phyloP scores from a whole-genome alignment of 768 basidiomycete genomes.

The Leccinum subtestaceum region DNA sequence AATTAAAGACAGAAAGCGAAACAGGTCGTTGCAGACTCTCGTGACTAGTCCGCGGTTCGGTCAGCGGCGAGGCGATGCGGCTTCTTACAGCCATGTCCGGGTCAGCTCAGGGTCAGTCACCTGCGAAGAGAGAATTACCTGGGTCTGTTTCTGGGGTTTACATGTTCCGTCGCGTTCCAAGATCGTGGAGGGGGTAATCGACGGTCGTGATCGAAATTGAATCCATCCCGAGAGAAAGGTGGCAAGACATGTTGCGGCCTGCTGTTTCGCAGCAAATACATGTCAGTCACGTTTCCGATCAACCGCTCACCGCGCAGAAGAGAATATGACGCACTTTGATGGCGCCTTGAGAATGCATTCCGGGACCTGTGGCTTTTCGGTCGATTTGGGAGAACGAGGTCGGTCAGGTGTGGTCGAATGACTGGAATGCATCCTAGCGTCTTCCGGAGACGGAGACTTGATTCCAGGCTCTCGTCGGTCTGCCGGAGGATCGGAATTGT shows the following conservation, averaged over 20 bases:
- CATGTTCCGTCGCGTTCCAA: constrained; percentile 26
- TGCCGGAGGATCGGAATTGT: constrained; percentile 10
- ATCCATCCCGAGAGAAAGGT: constrained; percentile 31
- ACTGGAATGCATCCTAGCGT: constrained; percentile 20
- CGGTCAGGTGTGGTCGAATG: constrained; percentile 16
- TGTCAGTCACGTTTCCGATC: constrained; percentile 24
- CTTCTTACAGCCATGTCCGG: constrained; percentile 18
- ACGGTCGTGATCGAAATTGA: constrained; percentile 34
- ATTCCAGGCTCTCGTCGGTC: constrained; percentile 13
- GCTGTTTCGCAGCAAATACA: constrained; percentile 27
- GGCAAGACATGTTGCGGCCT: constrained; percentile 35
- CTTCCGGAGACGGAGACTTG: constrained; percentile 24
- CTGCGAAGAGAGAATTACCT: constrained; percentile 20
- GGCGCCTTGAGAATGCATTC: constrained; percentile 23
- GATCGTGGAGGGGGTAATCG: constrained; percentile 33
- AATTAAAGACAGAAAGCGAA: constrained; percentile 41
- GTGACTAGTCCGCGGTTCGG: constrained; percentile 21
- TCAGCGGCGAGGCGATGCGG: constrained; percentile 19
- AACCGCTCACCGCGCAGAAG: constrained; percentile 14
- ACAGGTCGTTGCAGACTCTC: constrained; percentile 33
- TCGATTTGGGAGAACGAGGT: constrained; percentile 19
- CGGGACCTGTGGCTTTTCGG: constrained; percentile 19
- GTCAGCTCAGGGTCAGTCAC: constrained; percentile 18
- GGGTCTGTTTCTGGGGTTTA: constrained; percentile 22
- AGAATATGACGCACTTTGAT: constrained; percentile 26